phyloP scores from a whole-genome alignment of 2,329 filamentous ascomycete genomes.

The Scedosporium minutisporum region DNA sequence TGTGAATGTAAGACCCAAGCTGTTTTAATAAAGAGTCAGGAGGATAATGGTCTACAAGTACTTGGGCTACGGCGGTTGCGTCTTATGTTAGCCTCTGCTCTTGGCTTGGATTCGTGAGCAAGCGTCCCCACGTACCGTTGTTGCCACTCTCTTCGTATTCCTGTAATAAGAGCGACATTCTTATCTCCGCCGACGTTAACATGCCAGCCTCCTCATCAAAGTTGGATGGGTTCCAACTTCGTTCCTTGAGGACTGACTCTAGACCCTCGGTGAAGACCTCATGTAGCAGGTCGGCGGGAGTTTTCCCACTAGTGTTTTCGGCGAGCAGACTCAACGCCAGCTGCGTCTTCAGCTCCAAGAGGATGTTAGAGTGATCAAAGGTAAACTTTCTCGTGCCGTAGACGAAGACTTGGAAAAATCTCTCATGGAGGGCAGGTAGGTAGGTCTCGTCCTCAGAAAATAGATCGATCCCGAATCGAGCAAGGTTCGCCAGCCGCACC shows the following conservation, averaged over 20 bases:
- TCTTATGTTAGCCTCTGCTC: slow-evolving; percentile 8
- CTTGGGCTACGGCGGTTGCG: slow-evolving; percentile 13
- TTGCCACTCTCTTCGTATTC: slow-evolving; percentile 16
- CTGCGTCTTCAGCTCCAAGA: slow-evolving; percentile 38
- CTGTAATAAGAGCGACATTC: slow-evolving; percentile 22
- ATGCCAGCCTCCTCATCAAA: slow-evolving; percentile 25
- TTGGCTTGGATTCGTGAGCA: background rate
- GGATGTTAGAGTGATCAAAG: slow-evolving; percentile 30
- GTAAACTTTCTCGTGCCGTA: slow-evolving; percentile 21
- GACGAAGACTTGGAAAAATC: slow-evolving; percentile 32
- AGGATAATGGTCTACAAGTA: slow-evolving; percentile 28
- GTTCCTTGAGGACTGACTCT: slow-evolving; percentile 32
- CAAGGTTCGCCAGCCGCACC: slow-evolving; percentile 27
- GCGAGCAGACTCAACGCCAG: slow-evolving; percentile 44
- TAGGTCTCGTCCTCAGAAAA: slow-evolving; percentile 26
- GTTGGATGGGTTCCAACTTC: slow-evolving; percentile 21
- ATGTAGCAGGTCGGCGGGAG: slow-evolving; percentile 41
- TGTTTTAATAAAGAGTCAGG: slow-evolving; percentile 24
- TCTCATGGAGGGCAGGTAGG: slow-evolving; percentile 34
- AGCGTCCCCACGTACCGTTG: slow-evolving; percentile 17
- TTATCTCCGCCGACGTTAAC: slow-evolving; percentile 20
- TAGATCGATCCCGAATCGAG: slow-evolving; percentile 30
- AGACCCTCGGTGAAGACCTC: slow-evolving; percentile 49
- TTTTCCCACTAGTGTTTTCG: slow-evolving; percentile 36
- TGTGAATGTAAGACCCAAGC: slow-evolving; percentile 21